A percentile compares a stretch with the other conserved stretches of the same genome.
Evolutionary conservation across 2,329 filamentous ascomycete species (phyloP).

Genomic region (Penicillium psychrosexuale): DNA sequence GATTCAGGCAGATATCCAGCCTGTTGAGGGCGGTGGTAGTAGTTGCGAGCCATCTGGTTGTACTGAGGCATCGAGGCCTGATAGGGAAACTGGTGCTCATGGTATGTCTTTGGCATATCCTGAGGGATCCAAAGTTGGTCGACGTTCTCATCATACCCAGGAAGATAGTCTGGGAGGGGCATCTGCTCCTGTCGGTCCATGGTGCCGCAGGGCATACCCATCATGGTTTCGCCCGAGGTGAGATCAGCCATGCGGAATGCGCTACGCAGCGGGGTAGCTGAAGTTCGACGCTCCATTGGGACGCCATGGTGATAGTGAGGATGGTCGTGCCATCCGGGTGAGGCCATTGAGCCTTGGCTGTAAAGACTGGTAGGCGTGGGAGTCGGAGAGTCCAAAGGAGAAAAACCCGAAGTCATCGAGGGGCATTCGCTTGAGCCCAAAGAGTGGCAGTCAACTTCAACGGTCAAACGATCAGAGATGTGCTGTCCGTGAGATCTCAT

Average conservation of each 20-base stretch:
- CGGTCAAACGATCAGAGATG: constrained; percentile 37
- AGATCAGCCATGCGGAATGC: constrained; percentile 38
- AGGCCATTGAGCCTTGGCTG: constrained; percentile 38
- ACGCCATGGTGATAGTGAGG: constrained; percentile 29
- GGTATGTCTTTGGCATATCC: constrained; percentile 37
- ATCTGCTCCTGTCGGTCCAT: constrained; percentile 37
- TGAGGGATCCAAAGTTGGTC: constrained; percentile 40
- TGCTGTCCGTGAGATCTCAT: constrained; percentile 39
- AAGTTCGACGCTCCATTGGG: constrained; percentile 28
- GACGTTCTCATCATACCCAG: constrained; percentile 38
- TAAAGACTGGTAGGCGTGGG: constrained; percentile 41
- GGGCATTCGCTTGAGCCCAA: constrained; percentile 41
- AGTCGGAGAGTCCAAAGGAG: constrained; percentile 40
- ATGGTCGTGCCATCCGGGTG: constrained; percentile 37
- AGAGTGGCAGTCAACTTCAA: constrained; percentile 40
- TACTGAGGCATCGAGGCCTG: constrained; percentile 37
- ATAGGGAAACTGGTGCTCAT: constrained; percentile 33
- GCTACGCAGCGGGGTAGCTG: constrained; percentile 34
- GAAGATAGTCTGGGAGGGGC: constrained; percentile 36
- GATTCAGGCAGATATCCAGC: constrained; percentile 38
- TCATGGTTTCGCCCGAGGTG: constrained; percentile 33
- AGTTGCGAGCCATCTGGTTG: constrained; percentile 34
- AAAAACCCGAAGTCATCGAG: constrained; percentile 41
- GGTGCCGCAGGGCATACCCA: constrained; percentile 33
- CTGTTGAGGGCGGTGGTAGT: constrained; percentile 34